Evolutionary conservation across 805 yeast species (phyloP).

Genomic region (Maudiozyma pseudohumilis): DNA sequence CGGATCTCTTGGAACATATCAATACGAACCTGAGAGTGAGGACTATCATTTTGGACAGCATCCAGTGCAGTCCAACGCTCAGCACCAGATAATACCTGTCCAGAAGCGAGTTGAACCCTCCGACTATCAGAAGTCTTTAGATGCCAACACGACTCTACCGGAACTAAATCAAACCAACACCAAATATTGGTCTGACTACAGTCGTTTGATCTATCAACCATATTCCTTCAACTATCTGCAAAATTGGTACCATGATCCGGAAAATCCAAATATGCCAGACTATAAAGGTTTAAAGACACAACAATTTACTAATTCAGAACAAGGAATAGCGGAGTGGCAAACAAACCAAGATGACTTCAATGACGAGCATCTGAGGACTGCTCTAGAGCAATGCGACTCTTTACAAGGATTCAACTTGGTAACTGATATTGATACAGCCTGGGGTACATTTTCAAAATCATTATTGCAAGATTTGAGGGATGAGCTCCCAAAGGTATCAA

Average conservation of each 20-base stretch:
- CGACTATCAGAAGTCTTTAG: constrained; percentile 56
- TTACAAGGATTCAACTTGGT: constrained; percentile 61
- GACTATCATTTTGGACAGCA: constrained; percentile 14
- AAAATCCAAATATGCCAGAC: constrained; percentile 23
- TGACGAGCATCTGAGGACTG: constrained; percentile 49
- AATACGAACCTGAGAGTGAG: constrained; percentile 31
- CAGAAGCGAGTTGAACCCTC: constrained; percentile 37
- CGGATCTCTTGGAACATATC: constrained; percentile 55
- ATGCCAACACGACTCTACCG: constrained; percentile 33
- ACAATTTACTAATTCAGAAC: constrained; percentile 37
- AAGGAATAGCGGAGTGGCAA: constrained; percentile 55
- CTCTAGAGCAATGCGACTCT: constrained; percentile 67
- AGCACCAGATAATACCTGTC: constrained; percentile 23
- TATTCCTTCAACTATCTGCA: constrained; percentile 41
- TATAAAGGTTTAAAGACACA: constrained; percentile 16
- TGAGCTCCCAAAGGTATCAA: constrained; percentile 45
- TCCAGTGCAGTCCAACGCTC: constrained; percentile 3
- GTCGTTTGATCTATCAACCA: constrained; percentile 58
- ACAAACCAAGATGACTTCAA: constrained; percentile 38
- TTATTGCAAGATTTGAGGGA: constrained; percentile 51
- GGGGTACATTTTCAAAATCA: constrained; percentile 68
- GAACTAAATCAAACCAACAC: constrained; percentile 35
- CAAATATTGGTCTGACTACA: constrained; percentile 72
- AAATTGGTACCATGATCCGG: constrained; percentile 44
- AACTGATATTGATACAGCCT: constrained; percentile 65